phyloP scores from a whole-genome alignment of 73 alveolate species.

The Paramecium tetraurelia region DNA sequence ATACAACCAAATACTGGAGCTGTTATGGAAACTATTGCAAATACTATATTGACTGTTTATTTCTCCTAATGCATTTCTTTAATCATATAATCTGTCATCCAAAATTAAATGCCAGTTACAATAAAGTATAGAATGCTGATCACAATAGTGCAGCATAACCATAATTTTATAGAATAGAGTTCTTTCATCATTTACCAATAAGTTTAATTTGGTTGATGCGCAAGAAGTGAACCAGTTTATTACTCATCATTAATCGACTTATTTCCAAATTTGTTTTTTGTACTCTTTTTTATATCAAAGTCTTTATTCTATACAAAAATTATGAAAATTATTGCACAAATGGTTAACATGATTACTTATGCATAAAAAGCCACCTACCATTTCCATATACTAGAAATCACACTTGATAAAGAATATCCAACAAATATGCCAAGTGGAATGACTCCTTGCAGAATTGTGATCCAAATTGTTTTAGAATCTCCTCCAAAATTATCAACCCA shows the following conservation, averaged over 20 bases:
- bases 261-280: background rate
- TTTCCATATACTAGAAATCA: conserved; percentile 25
- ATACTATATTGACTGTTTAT: conserved; percentile 68
- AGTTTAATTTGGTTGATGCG: background rate
- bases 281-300: conserved; percentile 28
- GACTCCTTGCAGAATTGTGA: conserved; percentile 38
- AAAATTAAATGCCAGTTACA: conserved; percentile 93
- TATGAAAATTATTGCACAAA: background rate
- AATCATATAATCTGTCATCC: conserved; percentile 92
- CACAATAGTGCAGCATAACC: conserved; percentile 63
- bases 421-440: conserved; percentile 60
- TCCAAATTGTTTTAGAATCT: conserved; percentile 43
- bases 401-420: conserved; percentile 50
- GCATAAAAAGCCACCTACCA: background rate
- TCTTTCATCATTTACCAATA: conserved; percentile 37
- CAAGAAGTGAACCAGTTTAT: background rate
- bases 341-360: background rate
- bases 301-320: background rate
- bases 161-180: background rate
- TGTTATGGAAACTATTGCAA: conserved; percentile 76
- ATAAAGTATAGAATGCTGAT: conserved; percentile 85
- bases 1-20: conserved; percentile 92
- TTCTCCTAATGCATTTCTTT: conserved; percentile 73
- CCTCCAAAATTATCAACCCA: conserved; percentile 71
- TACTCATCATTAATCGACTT: background rate